Conservation (phyloP, 768 basidiomycete genomes). For the Saitozyma sp. region DNA sequence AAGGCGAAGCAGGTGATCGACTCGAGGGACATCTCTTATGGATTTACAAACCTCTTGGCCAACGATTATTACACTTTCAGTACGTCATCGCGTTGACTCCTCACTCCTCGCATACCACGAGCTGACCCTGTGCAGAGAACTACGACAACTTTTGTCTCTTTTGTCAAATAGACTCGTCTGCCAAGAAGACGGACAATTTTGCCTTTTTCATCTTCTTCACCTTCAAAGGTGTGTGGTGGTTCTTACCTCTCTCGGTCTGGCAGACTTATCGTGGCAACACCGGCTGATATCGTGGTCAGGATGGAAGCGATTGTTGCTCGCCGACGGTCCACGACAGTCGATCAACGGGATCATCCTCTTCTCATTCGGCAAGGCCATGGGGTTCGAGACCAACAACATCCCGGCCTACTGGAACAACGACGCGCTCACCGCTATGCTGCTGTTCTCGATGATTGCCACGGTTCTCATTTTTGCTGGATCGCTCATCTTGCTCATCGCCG, state of each 20-base stretch:
- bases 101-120: not conserved
- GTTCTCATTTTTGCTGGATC: slow-evolving; percentile 83
- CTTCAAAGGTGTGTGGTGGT: slow-evolving; percentile 88
- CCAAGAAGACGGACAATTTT: slow-evolving; percentile 94
- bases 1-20: slow-evolving; percentile 93
- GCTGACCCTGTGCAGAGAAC: slow-evolving; percentile 62
- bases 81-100: slow-evolving; percentile 55
- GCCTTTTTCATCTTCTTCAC: slow-evolving; percentile 99
- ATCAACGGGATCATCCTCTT: slow-evolving; percentile 98
- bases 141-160: slow-evolving; percentile 99
- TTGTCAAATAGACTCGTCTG: slow-evolving; percentile 90
- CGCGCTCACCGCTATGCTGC: slow-evolving; percentile 75
- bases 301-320: slow-evolving; percentile 87
- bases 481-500: slow-evolving; percentile 73
- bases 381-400: slow-evolving; percentile 69
- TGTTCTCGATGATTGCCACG: slow-evolving; percentile 87
- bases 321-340: slow-evolving; percentile 93
- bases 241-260: not conserved
- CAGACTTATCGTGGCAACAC: not conserved
- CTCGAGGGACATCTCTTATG: slow-evolving; percentile 94
- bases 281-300: slow-evolving; percentile 14
- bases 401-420: slow-evolving; percentile 58
- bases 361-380: slow-evolving; percentile 73
- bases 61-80: slow-evolving; percentile 95
- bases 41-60: slow-evolving; percentile 96